phyloP scores from a whole-genome alignment of 1,284 basidiomycete genomes.

The Ceratorhiza oryzae-sativae region DNA sequence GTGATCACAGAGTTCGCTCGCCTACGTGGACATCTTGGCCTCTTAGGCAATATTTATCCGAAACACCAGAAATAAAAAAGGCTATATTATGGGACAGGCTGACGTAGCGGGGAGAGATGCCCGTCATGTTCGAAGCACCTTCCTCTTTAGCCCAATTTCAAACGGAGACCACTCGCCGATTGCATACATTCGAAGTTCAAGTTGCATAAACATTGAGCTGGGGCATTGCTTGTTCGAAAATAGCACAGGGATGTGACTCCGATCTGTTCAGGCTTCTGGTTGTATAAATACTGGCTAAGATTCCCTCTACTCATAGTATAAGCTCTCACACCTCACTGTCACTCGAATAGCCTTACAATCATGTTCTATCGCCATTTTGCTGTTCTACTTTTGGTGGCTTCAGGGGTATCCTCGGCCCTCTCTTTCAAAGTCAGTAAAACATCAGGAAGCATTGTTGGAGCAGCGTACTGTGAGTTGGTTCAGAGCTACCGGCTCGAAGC shows the following conservation, averaged over 20 bases:
- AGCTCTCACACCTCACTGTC: not conserved
- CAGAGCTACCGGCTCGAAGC: constrained; percentile 6
- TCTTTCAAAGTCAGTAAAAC: not conserved
- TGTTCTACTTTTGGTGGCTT: not conserved
- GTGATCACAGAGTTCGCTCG: no score
- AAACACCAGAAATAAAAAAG: no score
- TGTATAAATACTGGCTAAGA: not conserved
- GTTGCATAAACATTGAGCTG: constrained; percentile 43
- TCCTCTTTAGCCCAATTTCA: not conserved
- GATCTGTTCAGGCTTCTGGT: not conserved
- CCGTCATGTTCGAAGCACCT: no score
- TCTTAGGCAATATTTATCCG: no score
- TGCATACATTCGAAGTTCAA: not conserved
- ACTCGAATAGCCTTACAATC: no score
- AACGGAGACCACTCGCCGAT: not conserved
- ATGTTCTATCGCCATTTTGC: not conserved
- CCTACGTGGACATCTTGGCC: no score
- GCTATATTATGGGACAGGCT: no score
- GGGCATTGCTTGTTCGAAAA: constrained; percentile 40
- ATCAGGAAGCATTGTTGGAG: constrained; percentile 9
- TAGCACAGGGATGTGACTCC: not conserved
- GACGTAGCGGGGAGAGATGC: no score
- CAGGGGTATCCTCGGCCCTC: not conserved
- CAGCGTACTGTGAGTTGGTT: constrained; percentile 38
- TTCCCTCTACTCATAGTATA: not conserved